Base-by-base conservation (phyloP, 1,284 basidiomycete genomes). In the Jaminaea rosea region DNA sequence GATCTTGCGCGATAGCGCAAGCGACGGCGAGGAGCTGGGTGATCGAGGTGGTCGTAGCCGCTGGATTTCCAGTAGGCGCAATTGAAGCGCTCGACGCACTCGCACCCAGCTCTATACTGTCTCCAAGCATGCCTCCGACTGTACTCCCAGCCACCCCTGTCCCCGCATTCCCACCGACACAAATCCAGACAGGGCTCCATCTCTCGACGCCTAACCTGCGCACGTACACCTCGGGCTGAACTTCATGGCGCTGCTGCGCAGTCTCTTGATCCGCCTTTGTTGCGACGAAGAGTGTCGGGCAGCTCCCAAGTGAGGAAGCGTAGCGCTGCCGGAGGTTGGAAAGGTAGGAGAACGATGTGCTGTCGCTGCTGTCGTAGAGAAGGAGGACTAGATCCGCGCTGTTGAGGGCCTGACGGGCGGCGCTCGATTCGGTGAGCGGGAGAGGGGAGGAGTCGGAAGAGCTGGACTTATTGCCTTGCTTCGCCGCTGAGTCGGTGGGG, bases 271-370 rank as follows among this genome's bases (percentile, higher is more conserved):
- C 93, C 7, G 90, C 91, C 77, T 98, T 98, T 28, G 93, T 98
- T 11, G 94, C 93, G n/a, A 98, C 90, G 72, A 97, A 97, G 24
- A 97, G 78, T 24, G 87, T 88, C 9, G 93, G 92, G 73, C 94
- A 87, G 72, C 89, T 85, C 74, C 96, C 89, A 15, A 73, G 47
- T n/a, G n/a, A n/a, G 29, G 93, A 79, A 59, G 83, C 89, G 75
- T 96, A 94, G 81, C 93, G 90, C 86, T 97, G 91, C 15, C 71
- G 63, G 68, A 97, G 77, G 77, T 96, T 96, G 62, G 89, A 93
- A 70, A 98, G 90, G 77, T 98, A 96, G 46, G 88, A 92, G 75
- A 98, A 98, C 10, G 91, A 96, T 75, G 97, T 97, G 24, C 94
- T 97, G 74, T 98, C 94, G 71, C 88, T 91, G 50, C 90, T 94